Evolutionary conservation across 2,329 filamentous ascomycete genomes (phyloP).

Genomic region (Exserohilum turcica): DNA sequence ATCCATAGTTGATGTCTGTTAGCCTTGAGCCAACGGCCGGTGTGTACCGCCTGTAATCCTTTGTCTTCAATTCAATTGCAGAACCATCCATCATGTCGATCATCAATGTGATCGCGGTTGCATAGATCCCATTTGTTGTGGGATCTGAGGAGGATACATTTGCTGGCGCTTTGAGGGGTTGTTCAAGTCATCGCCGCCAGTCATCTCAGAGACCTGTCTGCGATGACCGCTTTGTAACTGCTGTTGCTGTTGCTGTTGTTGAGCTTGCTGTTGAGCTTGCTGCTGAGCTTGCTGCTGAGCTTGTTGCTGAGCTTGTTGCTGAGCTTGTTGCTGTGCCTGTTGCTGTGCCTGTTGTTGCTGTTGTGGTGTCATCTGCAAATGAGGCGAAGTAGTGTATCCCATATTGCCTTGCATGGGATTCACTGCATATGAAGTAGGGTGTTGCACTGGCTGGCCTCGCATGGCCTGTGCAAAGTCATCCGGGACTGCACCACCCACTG

Average conservation of each 20-base stretch:
- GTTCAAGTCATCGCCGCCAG: slow-evolving; percentile 57
- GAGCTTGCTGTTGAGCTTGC: slow-evolving; percentile 28
- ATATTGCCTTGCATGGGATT: slow-evolving; percentile 43
- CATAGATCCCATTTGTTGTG: slow-evolving; percentile 55
- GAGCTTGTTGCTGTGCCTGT: not conserved
- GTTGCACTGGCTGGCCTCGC: slow-evolving; percentile 44
- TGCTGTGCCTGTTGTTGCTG: not conserved
- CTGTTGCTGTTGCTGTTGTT: slow-evolving; percentile 33
- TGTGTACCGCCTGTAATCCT: not conserved
- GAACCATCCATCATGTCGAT: not conserved
- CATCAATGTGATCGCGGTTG: slow-evolving; percentile 55
- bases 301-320: slow-evolving; percentile 24
- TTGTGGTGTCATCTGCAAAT: slow-evolving; percentile 46
- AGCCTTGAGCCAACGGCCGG: not conserved
- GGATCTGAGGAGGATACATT: slow-evolving; percentile 56
- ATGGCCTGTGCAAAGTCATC: slow-evolving; percentile 55
- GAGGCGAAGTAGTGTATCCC: slow-evolving; percentile 48
- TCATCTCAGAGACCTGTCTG: slow-evolving; percentile 66
- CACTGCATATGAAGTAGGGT: slow-evolving; percentile 47
- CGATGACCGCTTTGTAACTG: slow-evolving; percentile 49
- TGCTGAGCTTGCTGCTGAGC: slow-evolving; percentile 28
- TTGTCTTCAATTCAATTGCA: not conserved
- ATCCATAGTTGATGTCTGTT: slow-evolving; percentile 4
- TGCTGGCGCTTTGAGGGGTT: slow-evolving; percentile 64
- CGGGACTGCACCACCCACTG: slow-evolving; percentile 56